A percentile compares a stretch with the other conserved stretches of the same genome.
phyloP scores from a whole-genome alignment of 2,329 filamentous ascomycete species.

The Trichophyton benhamiae region DNA sequence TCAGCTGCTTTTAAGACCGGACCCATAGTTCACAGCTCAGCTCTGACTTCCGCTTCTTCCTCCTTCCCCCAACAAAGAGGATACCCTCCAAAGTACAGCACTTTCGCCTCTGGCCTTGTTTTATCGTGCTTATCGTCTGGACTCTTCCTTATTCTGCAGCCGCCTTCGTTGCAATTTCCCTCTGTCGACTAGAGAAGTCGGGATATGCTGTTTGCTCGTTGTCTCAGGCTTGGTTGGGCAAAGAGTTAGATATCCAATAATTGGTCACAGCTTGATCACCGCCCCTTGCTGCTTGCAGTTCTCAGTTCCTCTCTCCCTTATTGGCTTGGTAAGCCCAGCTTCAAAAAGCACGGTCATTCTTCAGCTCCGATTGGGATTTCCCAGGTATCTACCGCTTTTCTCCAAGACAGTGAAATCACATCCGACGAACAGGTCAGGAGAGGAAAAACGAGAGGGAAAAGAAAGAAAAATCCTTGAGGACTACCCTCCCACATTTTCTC shows the following conservation, averaged over 20 bases:
- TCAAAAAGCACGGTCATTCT: background rate
- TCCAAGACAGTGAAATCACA: background rate
- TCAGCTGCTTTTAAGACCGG: background rate
- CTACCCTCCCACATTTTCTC: too few relatives aligned
- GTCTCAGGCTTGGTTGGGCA: background rate
- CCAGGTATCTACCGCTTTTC: background rate
- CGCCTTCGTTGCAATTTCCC: background rate
- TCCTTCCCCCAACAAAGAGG: background rate
- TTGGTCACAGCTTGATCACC: background rate
- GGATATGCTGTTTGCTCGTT: background rate
- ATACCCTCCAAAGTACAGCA: background rate
- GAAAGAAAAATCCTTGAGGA: background rate
- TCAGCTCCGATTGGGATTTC: background rate
- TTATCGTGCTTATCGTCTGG: background rate
- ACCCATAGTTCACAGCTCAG: background rate
- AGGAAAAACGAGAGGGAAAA: background rate
- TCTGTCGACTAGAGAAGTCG: background rate
- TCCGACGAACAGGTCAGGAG: background rate
- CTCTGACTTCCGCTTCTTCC: background rate
- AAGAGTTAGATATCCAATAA: background rate
- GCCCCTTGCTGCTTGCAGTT: constrained; percentile 1
- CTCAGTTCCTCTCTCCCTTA: background rate
- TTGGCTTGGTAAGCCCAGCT: background rate
- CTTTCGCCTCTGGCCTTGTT: background rate
- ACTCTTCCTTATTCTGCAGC: background rate